phyloP scores from a whole-genome alignment of 768 basidiomycete species.

The Hydnum rufescens region DNA sequence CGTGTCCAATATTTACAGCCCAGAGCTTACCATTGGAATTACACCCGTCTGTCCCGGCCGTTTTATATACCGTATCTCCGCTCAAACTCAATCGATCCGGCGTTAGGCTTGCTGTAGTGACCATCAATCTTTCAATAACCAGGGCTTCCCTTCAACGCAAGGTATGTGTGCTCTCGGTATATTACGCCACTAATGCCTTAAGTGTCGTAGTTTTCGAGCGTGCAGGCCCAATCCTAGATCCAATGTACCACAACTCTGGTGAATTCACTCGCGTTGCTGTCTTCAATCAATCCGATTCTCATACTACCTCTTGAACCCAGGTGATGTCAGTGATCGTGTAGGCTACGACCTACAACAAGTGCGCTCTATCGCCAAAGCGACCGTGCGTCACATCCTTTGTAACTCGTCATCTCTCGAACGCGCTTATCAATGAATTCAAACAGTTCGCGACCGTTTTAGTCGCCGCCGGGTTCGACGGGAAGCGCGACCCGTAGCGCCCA shows the following conservation, averaged over 20 bases:
- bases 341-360: constrained; percentile 76
- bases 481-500: neutral
- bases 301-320: constrained; percentile 20
- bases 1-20: constrained; percentile 60
- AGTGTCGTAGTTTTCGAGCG: constrained; percentile 50
- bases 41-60: constrained; percentile 30
- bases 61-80: constrained; percentile 3
- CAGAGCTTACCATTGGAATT: constrained; percentile 50
- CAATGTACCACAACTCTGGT: constrained; percentile 79
- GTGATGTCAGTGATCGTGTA: constrained; percentile 57
- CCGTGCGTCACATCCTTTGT: constrained; percentile 26
- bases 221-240: constrained; percentile 67
- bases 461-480: constrained; percentile 26
- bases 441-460: constrained; percentile 56
- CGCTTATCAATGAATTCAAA: neutral
- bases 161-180: neutral
- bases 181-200: neutral
- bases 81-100: neutral
- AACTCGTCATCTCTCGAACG: neutral
- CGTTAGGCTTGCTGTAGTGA: constrained; percentile 73
- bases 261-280: constrained; percentile 10
- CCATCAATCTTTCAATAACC: constrained; percentile 68
- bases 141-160: constrained; percentile 71
- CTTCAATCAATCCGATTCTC: constrained; percentile 2
- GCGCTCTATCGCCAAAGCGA: constrained; percentile 69